These are phyloP conservation scores for Mycosphaerella arachidis DNA, from an alignment of 2,329 filamentous ascomycete genomes.

Conservation along the genomic window DNA sequence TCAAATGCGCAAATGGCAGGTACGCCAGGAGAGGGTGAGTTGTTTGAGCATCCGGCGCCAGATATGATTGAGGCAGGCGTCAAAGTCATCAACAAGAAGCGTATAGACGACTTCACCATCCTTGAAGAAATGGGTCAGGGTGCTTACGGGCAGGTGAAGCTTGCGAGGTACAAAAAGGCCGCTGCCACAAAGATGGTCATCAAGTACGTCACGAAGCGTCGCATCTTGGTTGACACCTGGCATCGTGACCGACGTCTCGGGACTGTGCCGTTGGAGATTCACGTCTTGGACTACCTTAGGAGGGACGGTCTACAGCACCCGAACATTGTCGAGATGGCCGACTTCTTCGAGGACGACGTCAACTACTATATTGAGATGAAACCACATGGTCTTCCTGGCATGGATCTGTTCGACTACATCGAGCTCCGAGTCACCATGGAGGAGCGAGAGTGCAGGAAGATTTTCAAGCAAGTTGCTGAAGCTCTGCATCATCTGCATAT, in stretches of 20 bases:
- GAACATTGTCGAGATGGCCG: conserved; percentile 65
- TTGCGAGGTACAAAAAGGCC: conserved; percentile 74
- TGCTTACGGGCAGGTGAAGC: conserved; percentile 94
- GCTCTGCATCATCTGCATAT: conserved; percentile 89
- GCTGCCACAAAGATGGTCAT: conserved; percentile 79
- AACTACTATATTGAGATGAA: conserved; percentile 99
- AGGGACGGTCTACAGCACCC: conserved; percentile 62
- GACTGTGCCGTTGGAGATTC: conserved; percentile 93
- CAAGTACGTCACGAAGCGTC: conserved; percentile 95
- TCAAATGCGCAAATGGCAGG: conserved; percentile 9
- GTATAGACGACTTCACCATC: conserved; percentile 84
- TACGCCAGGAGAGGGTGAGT: conserved; percentile 26
- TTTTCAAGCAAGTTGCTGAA: conserved; percentile 87
- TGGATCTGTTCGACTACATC: conserved; percentile 99
- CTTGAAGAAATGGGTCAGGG: conserved; percentile 98
- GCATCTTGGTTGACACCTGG: conserved; percentile 97
- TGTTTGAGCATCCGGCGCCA: conserved; percentile 37
- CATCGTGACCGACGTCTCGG: conserved; percentile 87
- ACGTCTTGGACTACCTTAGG: conserved; percentile 89
- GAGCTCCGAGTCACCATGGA: conserved; percentile 96
- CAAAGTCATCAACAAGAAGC: conserved; percentile 59
- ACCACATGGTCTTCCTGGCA: conserved; percentile 88
- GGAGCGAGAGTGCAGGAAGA: conserved; percentile 86
- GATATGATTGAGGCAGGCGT: conserved; percentile 31
- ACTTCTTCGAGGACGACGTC: conserved; percentile 69